These are phyloP conservation scores for Botrytis medusae DNA, from an alignment of 2,329 filamentous ascomycete genomes.

Conservation along the genomic window DNA sequence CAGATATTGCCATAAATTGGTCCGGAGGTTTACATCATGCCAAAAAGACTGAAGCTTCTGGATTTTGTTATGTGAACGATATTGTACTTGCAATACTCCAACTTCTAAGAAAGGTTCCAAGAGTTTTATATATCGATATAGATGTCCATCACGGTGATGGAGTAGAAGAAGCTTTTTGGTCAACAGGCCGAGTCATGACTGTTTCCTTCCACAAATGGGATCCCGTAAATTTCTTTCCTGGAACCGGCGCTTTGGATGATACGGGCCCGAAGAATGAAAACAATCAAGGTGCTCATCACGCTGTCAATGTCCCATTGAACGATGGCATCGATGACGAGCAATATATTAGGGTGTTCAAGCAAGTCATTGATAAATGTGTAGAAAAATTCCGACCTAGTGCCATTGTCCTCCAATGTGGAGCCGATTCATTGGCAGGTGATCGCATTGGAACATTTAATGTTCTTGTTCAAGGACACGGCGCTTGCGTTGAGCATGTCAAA, in stretches of 20 bases:
- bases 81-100: conserved; percentile 93
- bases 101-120: conserved; percentile 75
- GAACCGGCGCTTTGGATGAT: conserved; percentile 82
- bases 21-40: conserved; percentile 95
- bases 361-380: conserved; percentile 74
- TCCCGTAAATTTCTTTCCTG: conserved; percentile 79
- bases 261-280: conserved; percentile 80
- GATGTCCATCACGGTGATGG: conserved; percentile 91
- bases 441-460: conserved; percentile 94
- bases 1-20: conserved; percentile 97
- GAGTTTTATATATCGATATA: conserved; percentile 92
- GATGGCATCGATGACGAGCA: conserved; percentile 91
- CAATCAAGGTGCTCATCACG: conserved; percentile 85
- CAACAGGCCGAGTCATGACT: conserved; percentile 86
- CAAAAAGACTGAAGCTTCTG: conserved; percentile 88
- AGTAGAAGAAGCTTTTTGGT: conserved; percentile 88
- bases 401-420: conserved; percentile 93
- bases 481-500: conserved; percentile 89
- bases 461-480: conserved; percentile 90
- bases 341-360: conserved; percentile 82
- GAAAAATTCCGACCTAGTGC: conserved; percentile 83
- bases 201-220: conserved; percentile 97
- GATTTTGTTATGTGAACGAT: conserved; percentile 99
- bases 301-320: conserved; percentile 85
- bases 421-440: conserved; percentile 91